Evolutionary conservation across 345 rosid species (phyloP).

Genomic region (Hevea brasiliensis): DNA sequence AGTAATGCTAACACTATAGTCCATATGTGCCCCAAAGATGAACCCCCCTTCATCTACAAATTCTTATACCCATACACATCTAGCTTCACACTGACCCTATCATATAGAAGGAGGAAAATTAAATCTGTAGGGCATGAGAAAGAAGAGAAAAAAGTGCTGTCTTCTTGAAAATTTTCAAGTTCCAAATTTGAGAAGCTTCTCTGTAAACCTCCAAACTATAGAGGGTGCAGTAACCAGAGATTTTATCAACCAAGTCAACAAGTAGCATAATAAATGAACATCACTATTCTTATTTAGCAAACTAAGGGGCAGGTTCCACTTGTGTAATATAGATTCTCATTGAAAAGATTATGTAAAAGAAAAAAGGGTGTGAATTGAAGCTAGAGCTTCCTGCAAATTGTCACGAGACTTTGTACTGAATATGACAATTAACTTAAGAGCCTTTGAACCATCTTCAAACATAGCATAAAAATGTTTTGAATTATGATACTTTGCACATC

Average conservation of each 20-base stretch:
- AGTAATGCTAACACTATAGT: background rate
- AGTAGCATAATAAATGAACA: no score
- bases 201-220: background rate
- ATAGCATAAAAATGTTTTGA: background rate
- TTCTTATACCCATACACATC: background rate
- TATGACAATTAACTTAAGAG: background rate
- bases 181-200: background rate
- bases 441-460: background rate
- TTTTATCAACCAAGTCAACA: background rate
- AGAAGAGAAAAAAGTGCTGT: no score
- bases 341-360: no score
- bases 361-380: background rate
- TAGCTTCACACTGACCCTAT: background rate
- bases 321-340: no score
- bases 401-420: background rate
- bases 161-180: background rate
- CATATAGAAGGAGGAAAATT: background rate
- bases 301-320: background rate
- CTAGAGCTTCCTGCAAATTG: background rate
- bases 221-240: background rate
- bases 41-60: background rate
- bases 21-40: background rate
- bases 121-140: background rate
- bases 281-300: background rate
- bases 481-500: background rate